phyloP scores from a whole-genome alignment of 106 monocot genomes.

The Acanthochlamys bracteata region DNA sequence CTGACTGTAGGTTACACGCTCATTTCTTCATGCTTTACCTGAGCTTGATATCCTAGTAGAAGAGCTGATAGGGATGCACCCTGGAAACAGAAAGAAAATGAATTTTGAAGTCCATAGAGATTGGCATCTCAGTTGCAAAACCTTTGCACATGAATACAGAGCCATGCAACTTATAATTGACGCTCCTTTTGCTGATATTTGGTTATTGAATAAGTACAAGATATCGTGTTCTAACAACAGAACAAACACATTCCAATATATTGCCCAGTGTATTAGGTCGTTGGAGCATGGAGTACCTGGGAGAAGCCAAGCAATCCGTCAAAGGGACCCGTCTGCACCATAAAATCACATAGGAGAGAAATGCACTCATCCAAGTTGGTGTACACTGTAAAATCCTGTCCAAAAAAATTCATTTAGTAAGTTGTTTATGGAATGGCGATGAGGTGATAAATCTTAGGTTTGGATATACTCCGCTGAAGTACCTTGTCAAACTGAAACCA shows the following conservation, averaged over 20 bases:
- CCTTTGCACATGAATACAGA: too few relatives aligned
- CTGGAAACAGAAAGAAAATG: slow-evolving; percentile 20
- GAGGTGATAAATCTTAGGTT: too few relatives aligned
- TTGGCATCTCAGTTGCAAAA: too few relatives aligned
- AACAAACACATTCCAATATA: too few relatives aligned
- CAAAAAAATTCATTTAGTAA: too few relatives aligned
- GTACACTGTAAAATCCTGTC: slow-evolving; percentile 66
- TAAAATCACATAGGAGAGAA: slow-evolving; percentile 49
- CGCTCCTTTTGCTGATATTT: too few relatives aligned
- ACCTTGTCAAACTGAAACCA: slow-evolving; percentile 79
- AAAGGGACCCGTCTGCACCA: slow-evolving; percentile 57
- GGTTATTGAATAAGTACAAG: too few relatives aligned
- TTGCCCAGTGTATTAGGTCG: too few relatives aligned
- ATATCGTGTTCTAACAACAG: too few relatives aligned
- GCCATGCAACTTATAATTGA: too few relatives aligned
- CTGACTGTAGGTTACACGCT: background rate
- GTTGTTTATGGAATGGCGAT: too few relatives aligned
- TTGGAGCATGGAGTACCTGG: slow-evolving; percentile 32
- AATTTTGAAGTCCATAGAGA: too few relatives aligned
- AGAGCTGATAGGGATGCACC: slow-evolving; percentile 61
- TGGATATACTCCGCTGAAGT: background rate
- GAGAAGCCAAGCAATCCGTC: slow-evolving; percentile 77
- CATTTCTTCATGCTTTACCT: slow-evolving; percentile 17
- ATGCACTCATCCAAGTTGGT: slow-evolving; percentile 65
- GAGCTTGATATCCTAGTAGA: slow-evolving; percentile 52